A percentile compares a stretch with the other conserved stretches of the same genome.
These are phyloP conservation scores for Sporothrix luriei DNA, from an alignment of 2,329 filamentous ascomycete genomes.

Conservation along the genomic window DNA sequence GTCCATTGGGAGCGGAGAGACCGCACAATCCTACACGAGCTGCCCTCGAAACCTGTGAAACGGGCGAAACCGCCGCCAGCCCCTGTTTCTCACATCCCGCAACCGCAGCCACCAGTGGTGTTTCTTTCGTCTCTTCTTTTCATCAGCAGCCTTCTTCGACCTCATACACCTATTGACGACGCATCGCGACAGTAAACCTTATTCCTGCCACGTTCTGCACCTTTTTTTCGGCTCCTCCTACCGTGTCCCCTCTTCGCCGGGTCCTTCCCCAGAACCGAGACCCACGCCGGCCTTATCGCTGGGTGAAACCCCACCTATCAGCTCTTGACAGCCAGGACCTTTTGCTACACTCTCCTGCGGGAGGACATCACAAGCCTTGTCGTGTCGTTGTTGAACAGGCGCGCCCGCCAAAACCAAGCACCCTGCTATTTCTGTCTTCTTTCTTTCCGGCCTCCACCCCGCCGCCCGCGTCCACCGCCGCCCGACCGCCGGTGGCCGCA, in stretches of 20 bases:
- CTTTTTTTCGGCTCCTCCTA: neutral
- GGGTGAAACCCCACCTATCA: constrained; percentile 6
- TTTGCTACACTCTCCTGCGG: neutral
- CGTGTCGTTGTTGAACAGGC: neutral
- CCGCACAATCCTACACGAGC: neutral
- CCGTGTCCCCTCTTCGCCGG: neutral
- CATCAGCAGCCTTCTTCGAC: neutral
- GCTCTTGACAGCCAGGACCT: too few species aligned
- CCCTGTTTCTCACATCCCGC: constrained; percentile 24
- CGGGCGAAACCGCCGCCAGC: constrained; percentile 30
- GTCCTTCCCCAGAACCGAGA: neutral
- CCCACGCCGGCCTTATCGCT: constrained; percentile 13
- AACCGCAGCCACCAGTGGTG: constrained; percentile 17
- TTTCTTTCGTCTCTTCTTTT: neutral
- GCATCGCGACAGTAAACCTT: neutral
- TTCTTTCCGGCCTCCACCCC: neutral
- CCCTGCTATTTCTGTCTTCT: neutral
- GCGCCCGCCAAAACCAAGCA: neutral
- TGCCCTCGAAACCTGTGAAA: constrained; percentile 27
- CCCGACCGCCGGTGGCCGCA: neutral
- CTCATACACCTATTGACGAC: neutral
- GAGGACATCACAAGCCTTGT: neutral
- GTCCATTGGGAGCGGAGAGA: constrained; percentile 20
- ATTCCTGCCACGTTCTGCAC: neutral
- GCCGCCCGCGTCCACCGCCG: neutral